Evolutionary conservation across 371 early-diverging fungal species (phyloP), one percentile per base, ranked within the genome.

Genomic region (Capillidium heterosporum): DNA sequence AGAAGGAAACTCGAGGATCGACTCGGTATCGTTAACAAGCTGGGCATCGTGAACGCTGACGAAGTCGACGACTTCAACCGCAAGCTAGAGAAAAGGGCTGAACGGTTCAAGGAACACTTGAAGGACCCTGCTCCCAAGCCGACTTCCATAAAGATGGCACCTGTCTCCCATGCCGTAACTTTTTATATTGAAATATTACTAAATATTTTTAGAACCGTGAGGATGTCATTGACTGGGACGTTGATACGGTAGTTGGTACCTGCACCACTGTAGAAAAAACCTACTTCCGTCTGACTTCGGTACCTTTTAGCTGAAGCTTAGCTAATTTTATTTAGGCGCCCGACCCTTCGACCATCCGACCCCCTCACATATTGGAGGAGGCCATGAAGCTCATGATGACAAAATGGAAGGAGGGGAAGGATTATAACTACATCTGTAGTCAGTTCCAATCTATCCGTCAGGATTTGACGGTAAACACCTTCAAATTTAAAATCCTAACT

Each of bases 361-460:
- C 97, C 21, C 66, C 89, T 27, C 68, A 63, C 32, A 67, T 95
- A 0, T 66, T 95, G 29, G 67, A 75, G 52, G 61, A 86, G 59
- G 74, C 95, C 0, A 70, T 91, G 21, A 83, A 82, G 42, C 64
- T 84, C 13, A 63, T 95, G 35, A 76, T 74, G 65, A 55, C 61
- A 21, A 86, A 85, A 60, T 93, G 93, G 93, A 69, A 68, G 32
- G 68, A 74, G 43, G 82, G 89, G 28, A 69, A 65, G 44, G 82
- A 91, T 60, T 95, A 96, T 65, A 71, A 85, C 7, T 95, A 87
- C 63, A 85, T 93, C 24, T 91, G 92, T 68, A 90, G 93, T 64
- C 97, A 96, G 64, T 81, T 95, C 64, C 95, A 95, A 69, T 83
- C 87, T 29, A 61, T 96, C 61, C 82, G 97, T 32, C 97, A 96